These are phyloP conservation scores for Calonectria crousiana DNA, from an alignment of 2,329 filamentous ascomycete genomes.

Conservation along the genomic window DNA sequence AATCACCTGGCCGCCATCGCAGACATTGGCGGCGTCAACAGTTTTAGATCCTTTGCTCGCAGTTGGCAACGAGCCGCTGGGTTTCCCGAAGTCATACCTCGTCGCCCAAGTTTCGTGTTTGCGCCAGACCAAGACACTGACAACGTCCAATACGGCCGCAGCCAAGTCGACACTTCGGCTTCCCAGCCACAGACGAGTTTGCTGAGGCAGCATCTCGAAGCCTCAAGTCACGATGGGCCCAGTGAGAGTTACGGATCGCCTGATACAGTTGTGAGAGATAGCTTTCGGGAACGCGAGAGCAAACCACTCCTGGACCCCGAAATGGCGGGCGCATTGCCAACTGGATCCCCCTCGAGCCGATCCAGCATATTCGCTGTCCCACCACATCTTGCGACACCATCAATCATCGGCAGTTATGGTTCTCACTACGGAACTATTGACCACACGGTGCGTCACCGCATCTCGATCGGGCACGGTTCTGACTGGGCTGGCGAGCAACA, in stretches of 20 bases:
- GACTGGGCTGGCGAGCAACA: slow-evolving; percentile 47
- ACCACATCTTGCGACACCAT: slow-evolving; percentile 74
- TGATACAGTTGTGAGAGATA: slow-evolving; percentile 19
- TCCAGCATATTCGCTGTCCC: slow-evolving; percentile 67
- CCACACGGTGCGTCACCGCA: slow-evolving; percentile 50
- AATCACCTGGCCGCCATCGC: slow-evolving; percentile 68
- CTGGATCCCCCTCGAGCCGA: slow-evolving; percentile 46
- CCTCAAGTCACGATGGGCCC: slow-evolving; percentile 44
- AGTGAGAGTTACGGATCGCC: slow-evolving; percentile 37
- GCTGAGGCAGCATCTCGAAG: slow-evolving; percentile 65
- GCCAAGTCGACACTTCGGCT: slow-evolving; percentile 52
- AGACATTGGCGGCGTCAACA: slow-evolving; percentile 91
- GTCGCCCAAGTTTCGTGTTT: slow-evolving; percentile 79
- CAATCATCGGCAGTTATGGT: slow-evolving; percentile 79
- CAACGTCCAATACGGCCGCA: slow-evolving; percentile 56
- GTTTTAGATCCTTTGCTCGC: slow-evolving; percentile 90
- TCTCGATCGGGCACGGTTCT: slow-evolving; percentile 60
- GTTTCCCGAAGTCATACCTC: slow-evolving; percentile 89
- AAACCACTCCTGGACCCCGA: slow-evolving; percentile 61
- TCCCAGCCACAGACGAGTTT: slow-evolving; percentile 56
- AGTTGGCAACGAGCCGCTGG: slow-evolving; percentile 92
- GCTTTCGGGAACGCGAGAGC: slow-evolving; percentile 60
- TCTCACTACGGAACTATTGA: slow-evolving; percentile 69
- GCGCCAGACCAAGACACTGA: slow-evolving; percentile 61
- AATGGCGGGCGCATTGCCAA: slow-evolving; percentile 48